Evolutionary conservation across 805 yeast genomes (phyloP).

Genomic region (Lipomyces sp.): DNA sequence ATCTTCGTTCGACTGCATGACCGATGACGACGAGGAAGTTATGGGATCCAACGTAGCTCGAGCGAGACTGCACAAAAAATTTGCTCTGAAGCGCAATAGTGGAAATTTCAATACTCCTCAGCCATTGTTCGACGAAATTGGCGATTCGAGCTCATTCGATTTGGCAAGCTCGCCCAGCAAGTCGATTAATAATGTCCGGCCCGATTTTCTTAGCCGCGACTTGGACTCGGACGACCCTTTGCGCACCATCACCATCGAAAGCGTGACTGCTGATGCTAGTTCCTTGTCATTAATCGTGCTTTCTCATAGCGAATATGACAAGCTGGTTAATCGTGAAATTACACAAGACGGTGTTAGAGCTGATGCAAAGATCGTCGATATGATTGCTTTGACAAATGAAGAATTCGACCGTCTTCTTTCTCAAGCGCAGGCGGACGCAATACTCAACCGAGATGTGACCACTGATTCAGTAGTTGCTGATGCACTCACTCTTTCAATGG

Average conservation of each 20-base stretch:
- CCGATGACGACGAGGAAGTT: conserved; percentile 22
- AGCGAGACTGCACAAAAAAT: conserved; percentile 1
- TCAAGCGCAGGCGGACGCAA: background rate
- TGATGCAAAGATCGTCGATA: conserved; percentile 7
- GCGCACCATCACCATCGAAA: conserved; percentile 5
- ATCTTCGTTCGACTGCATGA: background rate
- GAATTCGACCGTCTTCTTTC: conserved; percentile 21
- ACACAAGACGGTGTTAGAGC: conserved; percentile 13
- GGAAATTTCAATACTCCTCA: conserved; percentile 23
- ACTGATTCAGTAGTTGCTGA: conserved; percentile 13
- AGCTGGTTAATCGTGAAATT: conserved; percentile 3
- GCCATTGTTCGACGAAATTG: conserved; percentile 24
- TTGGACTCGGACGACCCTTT: conserved; percentile 20
- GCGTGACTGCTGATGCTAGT: conserved; percentile 25
- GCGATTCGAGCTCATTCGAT: conserved; percentile 13
- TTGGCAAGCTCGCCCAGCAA: too few relatives aligned
- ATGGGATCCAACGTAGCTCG: conserved; percentile 18
- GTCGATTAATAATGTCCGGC: too few relatives aligned
- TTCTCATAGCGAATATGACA: conserved; percentile 28
- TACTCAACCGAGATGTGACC: conserved; percentile 2
- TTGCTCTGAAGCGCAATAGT: conserved; percentile 12
- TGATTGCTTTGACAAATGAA: conserved; percentile 33
- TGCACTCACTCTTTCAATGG: conserved; percentile 23
- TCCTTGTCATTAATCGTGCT: conserved; percentile 26
- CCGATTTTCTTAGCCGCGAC: too few relatives aligned